A percentile compares a stretch with the other conserved stretches of the same genome.
These are phyloP conservation scores for Babesia bovis DNA, from an alignment of 169 alveolate genomes.

Conservation along the genomic window DNA sequence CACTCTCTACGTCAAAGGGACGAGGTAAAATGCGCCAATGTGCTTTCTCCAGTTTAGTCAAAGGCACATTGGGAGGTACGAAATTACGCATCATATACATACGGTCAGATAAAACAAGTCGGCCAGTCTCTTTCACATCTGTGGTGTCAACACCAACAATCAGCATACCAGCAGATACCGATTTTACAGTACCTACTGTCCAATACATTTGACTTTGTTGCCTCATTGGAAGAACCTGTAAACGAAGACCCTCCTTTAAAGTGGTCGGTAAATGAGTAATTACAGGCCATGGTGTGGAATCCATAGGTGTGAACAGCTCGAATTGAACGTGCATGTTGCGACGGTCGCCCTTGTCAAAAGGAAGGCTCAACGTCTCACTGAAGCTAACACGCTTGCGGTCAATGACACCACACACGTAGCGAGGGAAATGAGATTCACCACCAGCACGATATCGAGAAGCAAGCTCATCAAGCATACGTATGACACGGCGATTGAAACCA, in stretches of 20 bases:
- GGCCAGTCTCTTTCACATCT: background rate
- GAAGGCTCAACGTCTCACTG: slow-evolving; percentile 54
- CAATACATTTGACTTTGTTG: slow-evolving; percentile 31
- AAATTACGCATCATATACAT: slow-evolving; percentile 63
- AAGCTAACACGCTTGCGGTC: slow-evolving; percentile 35
- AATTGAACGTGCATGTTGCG: slow-evolving; percentile 60
- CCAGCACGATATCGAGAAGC: slow-evolving; percentile 43
- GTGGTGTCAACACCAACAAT: slow-evolving; percentile 14
- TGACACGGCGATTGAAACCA: slow-evolving; percentile 20
- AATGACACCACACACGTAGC: slow-evolving; percentile 59
- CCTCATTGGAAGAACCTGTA: slow-evolving; percentile 43
- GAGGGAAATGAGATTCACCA: slow-evolving; percentile 70
- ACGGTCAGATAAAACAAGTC: slow-evolving; percentile 14
- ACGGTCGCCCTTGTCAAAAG: slow-evolving; percentile 59
- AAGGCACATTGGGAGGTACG: slow-evolving; percentile 68
- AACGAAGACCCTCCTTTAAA: slow-evolving; percentile 11
- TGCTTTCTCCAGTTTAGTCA: slow-evolving; percentile 44
- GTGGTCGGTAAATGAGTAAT: slow-evolving; percentile 23
- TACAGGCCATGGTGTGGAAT: slow-evolving; percentile 38
- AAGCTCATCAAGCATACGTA: slow-evolving; percentile 40
- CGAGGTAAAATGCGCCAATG: slow-evolving; percentile 64
- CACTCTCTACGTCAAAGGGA: slow-evolving; percentile 23
- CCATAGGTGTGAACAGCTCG: slow-evolving; percentile 8
- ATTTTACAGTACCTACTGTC: slow-evolving; percentile 47
- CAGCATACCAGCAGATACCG: slow-evolving; percentile 42